phyloP scores from a whole-genome alignment of 495 filamentous ascomycete genomes.

The Parachaetomium inaequale region DNA sequence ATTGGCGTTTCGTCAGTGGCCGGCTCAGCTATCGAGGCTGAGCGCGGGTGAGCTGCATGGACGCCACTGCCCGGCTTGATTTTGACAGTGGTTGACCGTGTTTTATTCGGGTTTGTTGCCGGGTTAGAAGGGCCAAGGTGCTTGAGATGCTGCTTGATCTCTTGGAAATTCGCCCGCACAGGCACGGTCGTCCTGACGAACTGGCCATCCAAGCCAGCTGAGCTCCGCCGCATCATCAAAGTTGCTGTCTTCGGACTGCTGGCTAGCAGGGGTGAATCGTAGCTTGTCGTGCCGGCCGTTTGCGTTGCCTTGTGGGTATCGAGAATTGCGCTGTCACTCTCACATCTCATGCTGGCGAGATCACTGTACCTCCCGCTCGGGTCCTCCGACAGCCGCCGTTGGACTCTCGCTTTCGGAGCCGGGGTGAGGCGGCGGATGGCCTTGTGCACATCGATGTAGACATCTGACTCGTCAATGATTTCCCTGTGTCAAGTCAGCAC shows the following conservation, averaged over 20 bases:
- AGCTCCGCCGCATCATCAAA: constrained; percentile 54
- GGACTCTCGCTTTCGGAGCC: constrained; percentile 36
- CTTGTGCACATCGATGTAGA: constrained; percentile 95
- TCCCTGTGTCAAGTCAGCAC: constrained; percentile 47
- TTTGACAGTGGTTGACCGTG: constrained; percentile 84
- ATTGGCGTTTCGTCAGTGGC: constrained; percentile 20
- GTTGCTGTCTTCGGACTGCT: constrained; percentile 46
- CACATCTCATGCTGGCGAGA: constrained; percentile 16
- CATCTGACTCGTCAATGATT: constrained; percentile 82
- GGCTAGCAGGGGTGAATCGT: constrained; percentile 30
- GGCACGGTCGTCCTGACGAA: constrained; percentile 38
- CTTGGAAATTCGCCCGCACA: constrained; percentile 53
- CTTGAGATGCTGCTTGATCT: constrained; percentile 79
- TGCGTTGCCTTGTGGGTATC: constrained; percentile 17
- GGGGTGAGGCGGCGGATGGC: constrained; percentile 69
- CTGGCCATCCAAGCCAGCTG: constrained; percentile 46
- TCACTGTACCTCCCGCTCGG: constrained; percentile 11
- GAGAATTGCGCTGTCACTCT: constrained; percentile 10
- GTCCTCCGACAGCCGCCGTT: constrained; percentile 27
- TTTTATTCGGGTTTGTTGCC: constrained; percentile 75
- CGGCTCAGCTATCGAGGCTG: constrained; percentile 24
- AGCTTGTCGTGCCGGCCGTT: constrained; percentile 22
- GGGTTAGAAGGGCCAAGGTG: constrained; percentile 91
- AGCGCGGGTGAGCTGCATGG: constrained; percentile 22
- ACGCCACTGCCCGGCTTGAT: constrained; percentile 63